These are phyloP conservation scores for Calonectria multiphialidica DNA, from an alignment of 2,329 filamentous ascomycete genomes.

Conservation along the genomic window DNA sequence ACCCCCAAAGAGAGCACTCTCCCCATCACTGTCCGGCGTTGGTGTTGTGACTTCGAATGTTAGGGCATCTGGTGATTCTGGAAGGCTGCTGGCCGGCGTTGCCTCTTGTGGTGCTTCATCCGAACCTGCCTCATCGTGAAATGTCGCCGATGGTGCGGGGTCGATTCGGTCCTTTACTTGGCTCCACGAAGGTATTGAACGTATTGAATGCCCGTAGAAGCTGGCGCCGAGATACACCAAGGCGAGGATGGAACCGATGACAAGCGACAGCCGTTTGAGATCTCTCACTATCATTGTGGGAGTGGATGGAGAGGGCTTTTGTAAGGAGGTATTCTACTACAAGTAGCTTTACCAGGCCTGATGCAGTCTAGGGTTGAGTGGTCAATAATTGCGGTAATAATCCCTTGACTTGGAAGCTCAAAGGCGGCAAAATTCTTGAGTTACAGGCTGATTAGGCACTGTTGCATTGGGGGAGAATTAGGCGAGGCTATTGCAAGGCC, in stretches of 20 bases:
- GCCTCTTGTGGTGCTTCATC: background rate
- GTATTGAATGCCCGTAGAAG: constrained; percentile 27
- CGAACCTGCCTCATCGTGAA: background rate
- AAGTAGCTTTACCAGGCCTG: background rate
- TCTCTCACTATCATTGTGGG: constrained; percentile 49
- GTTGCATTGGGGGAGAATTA: no score
- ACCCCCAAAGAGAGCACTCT: background rate
- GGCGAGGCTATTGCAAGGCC: background rate
- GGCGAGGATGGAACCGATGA: constrained; percentile 44
- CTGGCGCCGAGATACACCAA: constrained; percentile 45
- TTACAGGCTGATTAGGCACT: background rate
- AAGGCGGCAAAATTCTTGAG: background rate
- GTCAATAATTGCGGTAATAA: background rate
- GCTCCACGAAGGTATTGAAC: background rate
- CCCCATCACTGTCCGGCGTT: background rate
- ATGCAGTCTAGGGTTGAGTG: no score
- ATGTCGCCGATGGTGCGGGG: constrained; percentile 8
- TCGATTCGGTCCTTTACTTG: constrained; percentile 24
- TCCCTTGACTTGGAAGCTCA: background rate
- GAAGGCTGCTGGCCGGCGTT: background rate
- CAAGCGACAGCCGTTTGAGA: constrained; percentile 46
- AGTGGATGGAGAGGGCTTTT: background rate
- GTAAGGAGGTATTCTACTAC: background rate
- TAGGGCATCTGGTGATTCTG: background rate
- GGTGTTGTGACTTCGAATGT: background rate